phyloP scores from a whole-genome alignment of 768 basidiomycete genomes.

The Suillus occidentalis region DNA sequence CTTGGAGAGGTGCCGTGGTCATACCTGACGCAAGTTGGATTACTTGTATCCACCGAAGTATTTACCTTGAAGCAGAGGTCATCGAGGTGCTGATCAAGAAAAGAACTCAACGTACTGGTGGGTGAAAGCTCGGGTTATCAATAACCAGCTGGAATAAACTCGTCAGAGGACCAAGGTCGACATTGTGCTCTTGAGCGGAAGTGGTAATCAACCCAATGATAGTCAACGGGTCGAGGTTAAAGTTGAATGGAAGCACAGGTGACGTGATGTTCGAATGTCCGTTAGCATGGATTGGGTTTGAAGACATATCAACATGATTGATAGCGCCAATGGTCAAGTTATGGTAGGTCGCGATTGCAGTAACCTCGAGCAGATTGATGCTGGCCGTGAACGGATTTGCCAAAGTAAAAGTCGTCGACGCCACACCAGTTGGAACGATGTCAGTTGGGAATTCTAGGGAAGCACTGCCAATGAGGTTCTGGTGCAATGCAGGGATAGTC shows the following conservation, averaged over 20 bases:
- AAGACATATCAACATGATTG: constrained; percentile 51
- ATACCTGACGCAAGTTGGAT: constrained; percentile 61
- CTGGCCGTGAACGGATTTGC: constrained; percentile 73
- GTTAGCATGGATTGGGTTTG: constrained; percentile 55
- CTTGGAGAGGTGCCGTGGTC: constrained; percentile 1
- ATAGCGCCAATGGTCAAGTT: constrained; percentile 60
- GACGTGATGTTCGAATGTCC: constrained; percentile 64
- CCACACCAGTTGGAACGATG: constrained; percentile 60
- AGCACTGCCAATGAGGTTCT: constrained; percentile 57
- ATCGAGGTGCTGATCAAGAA: background rate
- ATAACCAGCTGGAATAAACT: constrained; percentile 55
- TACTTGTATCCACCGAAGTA: constrained; percentile 50
- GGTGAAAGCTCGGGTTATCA: constrained; percentile 49
- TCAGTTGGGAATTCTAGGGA: constrained; percentile 60
- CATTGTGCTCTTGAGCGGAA: constrained; percentile 52
- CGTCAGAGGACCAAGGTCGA: constrained; percentile 60
- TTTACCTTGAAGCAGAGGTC: constrained; percentile 41
- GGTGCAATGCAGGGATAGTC: constrained; percentile 61
- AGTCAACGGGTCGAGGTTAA: constrained; percentile 61
- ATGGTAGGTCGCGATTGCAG: constrained; percentile 54
- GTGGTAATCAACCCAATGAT: constrained; percentile 57
- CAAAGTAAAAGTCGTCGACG: constrained; percentile 56
- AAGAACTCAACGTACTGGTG: constrained; percentile 42
- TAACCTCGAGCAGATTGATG: constrained; percentile 59
- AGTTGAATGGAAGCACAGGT: constrained; percentile 54